phyloP scores from a whole-genome alignment of 192 early-diverging fungal species.

The Chytriomyces sp. region DNA sequence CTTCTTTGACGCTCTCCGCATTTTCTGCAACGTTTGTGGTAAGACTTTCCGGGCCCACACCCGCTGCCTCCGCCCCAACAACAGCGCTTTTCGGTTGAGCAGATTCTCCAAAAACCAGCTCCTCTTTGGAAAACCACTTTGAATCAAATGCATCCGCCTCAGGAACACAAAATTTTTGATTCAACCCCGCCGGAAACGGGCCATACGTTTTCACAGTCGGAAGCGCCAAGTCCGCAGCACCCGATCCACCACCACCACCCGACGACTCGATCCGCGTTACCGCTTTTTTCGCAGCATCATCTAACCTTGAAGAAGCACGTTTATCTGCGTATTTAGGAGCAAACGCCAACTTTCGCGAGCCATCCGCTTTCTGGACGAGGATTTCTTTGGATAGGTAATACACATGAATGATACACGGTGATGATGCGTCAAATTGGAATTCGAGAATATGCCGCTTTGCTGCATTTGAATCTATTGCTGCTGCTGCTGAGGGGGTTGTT shows the following conservation, averaged over 20 bases:
- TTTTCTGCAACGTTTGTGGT: background rate
- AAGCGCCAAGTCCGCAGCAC: background rate
- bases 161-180: slow-evolving; percentile 15
- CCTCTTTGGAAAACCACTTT: slow-evolving; percentile 9
- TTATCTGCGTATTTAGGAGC: slow-evolving; percentile 4
- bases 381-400: slow-evolving; percentile 23
- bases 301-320: too few species aligned
- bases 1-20: background rate
- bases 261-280: too few species aligned
- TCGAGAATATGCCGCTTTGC: slow-evolving; percentile 12
- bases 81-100: background rate
- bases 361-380: background rate
- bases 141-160: slow-evolving; percentile 25
- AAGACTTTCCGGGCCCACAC: background rate
- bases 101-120: slow-evolving; percentile 8
- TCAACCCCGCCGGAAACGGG: slow-evolving; percentile 28
- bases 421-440: slow-evolving; percentile 28
- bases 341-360: background rate
- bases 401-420: slow-evolving; percentile 23
- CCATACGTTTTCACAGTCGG: slow-evolving; percentile 23
- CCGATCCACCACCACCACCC: too few species aligned
- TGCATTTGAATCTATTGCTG: background rate
- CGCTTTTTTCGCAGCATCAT: too few species aligned
- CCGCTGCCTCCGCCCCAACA: background rate
- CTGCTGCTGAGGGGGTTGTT: background rate